phyloP scores from a whole-genome alignment of 2,329 filamentous ascomycete species.

The Epichloe sp. region DNA sequence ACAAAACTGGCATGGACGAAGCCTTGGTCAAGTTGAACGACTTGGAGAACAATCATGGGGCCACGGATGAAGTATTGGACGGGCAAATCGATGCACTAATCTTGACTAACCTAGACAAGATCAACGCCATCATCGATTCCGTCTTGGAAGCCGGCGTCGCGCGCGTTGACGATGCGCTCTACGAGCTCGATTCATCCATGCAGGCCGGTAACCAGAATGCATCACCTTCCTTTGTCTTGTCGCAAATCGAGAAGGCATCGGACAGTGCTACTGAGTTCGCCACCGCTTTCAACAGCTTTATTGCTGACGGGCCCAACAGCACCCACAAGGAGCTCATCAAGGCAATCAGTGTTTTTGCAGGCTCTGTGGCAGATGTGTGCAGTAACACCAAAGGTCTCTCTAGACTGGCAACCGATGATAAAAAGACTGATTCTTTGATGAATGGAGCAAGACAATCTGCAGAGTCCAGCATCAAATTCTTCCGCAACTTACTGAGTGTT shows the following conservation, averaged over 20 bases:
- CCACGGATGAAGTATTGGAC: conserved; percentile 69
- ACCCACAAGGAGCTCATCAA: conserved; percentile 85
- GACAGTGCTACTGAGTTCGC: conserved; percentile 93
- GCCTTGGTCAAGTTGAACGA: conserved; percentile 87
- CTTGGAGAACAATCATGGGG: conserved; percentile 60
- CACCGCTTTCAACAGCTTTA: conserved; percentile 96
- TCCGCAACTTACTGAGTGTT: conserved; percentile 88
- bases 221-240: conserved; percentile 85
- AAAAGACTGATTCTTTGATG: conserved; percentile 78
- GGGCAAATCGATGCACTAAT: conserved; percentile 85
- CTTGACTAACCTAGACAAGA: conserved; percentile 75
- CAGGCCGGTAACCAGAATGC: conserved; percentile 98
- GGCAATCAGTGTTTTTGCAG: conserved; percentile 78
- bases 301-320: conserved; percentile 88
- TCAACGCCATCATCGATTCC: conserved; percentile 95
- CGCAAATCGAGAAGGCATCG: conserved; percentile 93
- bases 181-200: conserved; percentile 95
- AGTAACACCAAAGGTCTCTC: conserved; percentile 94
- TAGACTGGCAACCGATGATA: conserved; percentile 87
- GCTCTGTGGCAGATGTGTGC: conserved; percentile 83
- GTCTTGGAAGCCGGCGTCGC: conserved; percentile 87
- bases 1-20: conserved; percentile 96
- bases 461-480: conserved; percentile 80
- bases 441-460: conserved; percentile 75
- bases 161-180: conserved; percentile 89